Conservation (phyloP, 176 grass and related monocot species). For the Ananas comosus region DNA sequence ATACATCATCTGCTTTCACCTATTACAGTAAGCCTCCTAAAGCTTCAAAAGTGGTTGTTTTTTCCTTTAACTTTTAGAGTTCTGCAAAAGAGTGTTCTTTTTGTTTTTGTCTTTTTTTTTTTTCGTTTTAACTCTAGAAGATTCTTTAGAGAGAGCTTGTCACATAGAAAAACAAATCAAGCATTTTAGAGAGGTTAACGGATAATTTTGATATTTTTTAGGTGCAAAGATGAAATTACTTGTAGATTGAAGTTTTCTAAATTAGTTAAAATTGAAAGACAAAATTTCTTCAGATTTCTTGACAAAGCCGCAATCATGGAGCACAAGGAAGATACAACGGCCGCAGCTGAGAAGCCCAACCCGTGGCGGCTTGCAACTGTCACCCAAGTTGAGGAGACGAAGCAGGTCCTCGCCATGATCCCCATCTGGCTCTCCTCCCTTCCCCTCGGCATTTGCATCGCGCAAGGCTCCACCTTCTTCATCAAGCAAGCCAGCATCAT, state of each 20-base stretch:
- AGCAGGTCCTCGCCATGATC: constrained; percentile 56
- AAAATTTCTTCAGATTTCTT: constrained; percentile 31
- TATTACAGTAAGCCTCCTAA: no score
- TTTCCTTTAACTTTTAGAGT: no score
- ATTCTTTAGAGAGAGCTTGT: no score
- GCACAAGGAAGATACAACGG: constrained; percentile 3
- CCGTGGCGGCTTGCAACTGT: constrained; percentile 59
- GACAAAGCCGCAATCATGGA: constrained; percentile 82
- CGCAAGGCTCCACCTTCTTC: constrained; percentile 70
- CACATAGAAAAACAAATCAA: no score
- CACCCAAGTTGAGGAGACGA: constrained; percentile 92
- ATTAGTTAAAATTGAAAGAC: neutral
- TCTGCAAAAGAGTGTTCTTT: neutral
- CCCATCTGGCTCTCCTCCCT: constrained; percentile 72
- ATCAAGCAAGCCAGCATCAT: constrained; percentile 75
- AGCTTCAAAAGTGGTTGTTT: no score
- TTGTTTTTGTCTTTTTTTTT: neutral
- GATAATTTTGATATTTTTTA: no score
- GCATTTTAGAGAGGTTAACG: no score
- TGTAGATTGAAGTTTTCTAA: no score
- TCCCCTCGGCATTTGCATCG: constrained; percentile 45
- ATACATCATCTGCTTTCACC: no score
- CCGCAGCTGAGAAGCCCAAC: constrained; percentile 10
- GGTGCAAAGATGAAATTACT: no score
- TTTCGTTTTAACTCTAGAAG: no score